phyloP scores from a whole-genome alignment of 257 asterid genomes.

The Primulina eburnea region DNA sequence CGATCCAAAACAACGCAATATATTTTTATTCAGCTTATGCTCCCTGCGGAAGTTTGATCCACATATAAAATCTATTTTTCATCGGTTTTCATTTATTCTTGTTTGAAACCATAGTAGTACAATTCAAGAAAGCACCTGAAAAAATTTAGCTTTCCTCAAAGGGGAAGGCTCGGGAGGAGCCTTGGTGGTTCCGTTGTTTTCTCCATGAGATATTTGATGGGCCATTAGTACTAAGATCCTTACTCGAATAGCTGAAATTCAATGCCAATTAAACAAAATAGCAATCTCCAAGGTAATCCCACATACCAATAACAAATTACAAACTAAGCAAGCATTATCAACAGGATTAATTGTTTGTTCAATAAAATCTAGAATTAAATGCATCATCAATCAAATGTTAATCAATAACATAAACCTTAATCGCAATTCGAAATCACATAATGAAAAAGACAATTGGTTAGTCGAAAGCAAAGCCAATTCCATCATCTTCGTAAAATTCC shows the following conservation, averaged over 20 bases:
- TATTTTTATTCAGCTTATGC: neutral
- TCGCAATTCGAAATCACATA: no score
- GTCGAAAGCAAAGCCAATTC: neutral
- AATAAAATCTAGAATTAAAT: neutral
- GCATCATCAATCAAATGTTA: neutral
- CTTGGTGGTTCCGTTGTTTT: neutral
- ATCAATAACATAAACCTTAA: neutral
- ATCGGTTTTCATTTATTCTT: neutral
- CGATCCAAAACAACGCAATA: neutral
- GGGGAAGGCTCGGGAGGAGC: neutral
- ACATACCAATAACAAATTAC: neutral
- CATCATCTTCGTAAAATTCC: neutral
- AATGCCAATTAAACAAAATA: neutral
- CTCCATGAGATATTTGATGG: neutral
- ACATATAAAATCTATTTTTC: neutral
- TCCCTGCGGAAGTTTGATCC: neutral
- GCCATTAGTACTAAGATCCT: neutral
- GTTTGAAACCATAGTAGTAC: neutral
- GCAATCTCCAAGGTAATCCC: neutral
- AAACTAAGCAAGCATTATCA: neutral
- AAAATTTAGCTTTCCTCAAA: neutral
- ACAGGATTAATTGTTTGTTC: neutral
- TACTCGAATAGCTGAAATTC: neutral
- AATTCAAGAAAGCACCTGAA: neutral
- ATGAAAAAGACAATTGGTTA: neutral